Conservation (phyloP, 2,329 filamentous ascomycete species). For the Xylaria digitata region DNA sequence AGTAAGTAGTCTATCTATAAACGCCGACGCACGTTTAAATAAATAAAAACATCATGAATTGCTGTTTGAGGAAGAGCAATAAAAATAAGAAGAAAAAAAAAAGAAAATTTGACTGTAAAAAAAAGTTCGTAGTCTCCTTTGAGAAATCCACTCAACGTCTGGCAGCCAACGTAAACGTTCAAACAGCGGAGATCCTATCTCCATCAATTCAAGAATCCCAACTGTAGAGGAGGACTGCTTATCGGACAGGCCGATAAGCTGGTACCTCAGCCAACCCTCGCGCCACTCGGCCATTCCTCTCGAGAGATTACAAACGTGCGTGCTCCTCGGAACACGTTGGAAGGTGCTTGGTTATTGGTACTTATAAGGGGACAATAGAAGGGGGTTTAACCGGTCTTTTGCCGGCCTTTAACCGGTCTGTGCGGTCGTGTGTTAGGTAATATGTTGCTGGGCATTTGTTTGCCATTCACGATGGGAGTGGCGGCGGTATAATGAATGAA, state of each 20-base stretch:
- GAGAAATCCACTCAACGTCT: not conserved
- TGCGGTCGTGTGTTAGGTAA: too few species aligned
- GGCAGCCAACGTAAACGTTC: too few species aligned
- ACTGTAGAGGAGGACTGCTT: too few species aligned
- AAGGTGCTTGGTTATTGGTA: not conserved
- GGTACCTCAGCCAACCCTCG: slow-evolving; percentile 7
- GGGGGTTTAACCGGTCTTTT: too few species aligned
- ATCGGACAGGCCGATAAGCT: too few species aligned
- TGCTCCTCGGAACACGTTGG: not conserved
- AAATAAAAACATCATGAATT: not conserved
- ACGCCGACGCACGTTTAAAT: too few species aligned
- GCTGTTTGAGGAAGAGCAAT: not conserved
- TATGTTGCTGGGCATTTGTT: not conserved
- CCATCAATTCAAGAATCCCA: slow-evolving; percentile 27
- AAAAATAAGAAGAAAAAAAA: slow-evolving; percentile 1
- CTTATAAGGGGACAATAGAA: not conserved
- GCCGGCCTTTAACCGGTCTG: too few species aligned
- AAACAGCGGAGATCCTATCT: too few species aligned
- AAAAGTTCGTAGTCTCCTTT: slow-evolving; percentile 11
- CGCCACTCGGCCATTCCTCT: slow-evolving; percentile 10
- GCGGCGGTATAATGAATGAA: not conserved
- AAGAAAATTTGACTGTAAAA: not conserved
- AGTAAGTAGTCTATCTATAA: too few species aligned
- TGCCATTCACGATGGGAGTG: not conserved
- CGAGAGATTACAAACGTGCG: slow-evolving; percentile 10